Base-by-base conservation (phyloP, 1,284 basidiomycete species). In the Tilletia setariae region DNA sequence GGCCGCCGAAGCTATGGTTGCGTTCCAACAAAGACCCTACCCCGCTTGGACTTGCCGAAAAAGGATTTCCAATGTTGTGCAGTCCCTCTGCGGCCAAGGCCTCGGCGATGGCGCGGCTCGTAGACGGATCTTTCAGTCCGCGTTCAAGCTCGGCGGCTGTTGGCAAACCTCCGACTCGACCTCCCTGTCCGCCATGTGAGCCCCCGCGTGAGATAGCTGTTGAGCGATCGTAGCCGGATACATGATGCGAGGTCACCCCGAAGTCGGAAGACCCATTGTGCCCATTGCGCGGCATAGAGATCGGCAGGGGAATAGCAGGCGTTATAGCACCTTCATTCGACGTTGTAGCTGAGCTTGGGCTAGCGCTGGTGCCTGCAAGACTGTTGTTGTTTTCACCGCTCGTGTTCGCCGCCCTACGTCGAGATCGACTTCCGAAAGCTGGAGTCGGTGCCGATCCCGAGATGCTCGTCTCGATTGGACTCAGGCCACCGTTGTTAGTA, bases 41-140 rank as follows among this genome's bases (percentile, higher is more conserved):
- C 56, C 56, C 56, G 16, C 56, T 30, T 11, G 56, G 56, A 61
- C 56, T 61, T 30, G 56, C 56, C 23, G 56, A 61, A 3, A 61
- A 61, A 11, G 56, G 56, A 35, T 61, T 61, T 19, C 56, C 56
- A 35, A 61, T 40, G 19, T 30, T 61, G 28, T 61, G 56, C 28
- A 61, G n/a, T 21, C 56, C 56, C 28, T 61, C 56, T 32, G 56
- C 56, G 19, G 56, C 56, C 19, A 61, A 30, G 16, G 56, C 56
- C 56, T 61, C 56, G 16, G 56, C 56, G 7, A 61, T 61, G 28
- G 56, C 56, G 28, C 56, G 56, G 28, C 56, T 61, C 30, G 56
- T 61, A 16, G 30, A 19, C 2, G 56, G 32, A 40, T 40, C 28
- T 30, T 61, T 61, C 30, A 61, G 32, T 7, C 56, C 56, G 16